Base-by-base conservation (phyloP, 2,329 filamentous ascomycete genomes). In the Salinomyces thailandicus region DNA sequence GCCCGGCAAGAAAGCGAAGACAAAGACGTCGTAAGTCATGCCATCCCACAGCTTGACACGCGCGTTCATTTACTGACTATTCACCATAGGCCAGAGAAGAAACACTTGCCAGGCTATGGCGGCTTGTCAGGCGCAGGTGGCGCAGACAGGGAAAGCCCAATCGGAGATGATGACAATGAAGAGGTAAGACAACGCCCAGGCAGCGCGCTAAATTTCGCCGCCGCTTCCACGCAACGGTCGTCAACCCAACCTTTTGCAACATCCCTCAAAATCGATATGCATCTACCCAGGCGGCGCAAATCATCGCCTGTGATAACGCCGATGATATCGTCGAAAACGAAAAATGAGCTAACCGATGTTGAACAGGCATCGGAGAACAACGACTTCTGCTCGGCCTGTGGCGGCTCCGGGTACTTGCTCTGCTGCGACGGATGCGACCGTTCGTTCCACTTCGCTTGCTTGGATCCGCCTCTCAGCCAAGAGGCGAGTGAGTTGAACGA, bases 351-450 rank as follows among this genome's bases (percentile, higher is more conserved):
- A 53, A 69, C 56, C 40, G 48, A 51, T 43, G 51, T 56, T 32
- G 57, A 61, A 44, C 60, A 58, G 55, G 43, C 44, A 17, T 59
- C 54, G 13, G 54, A 94, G 44, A 93, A 93, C 60, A 85, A 91
- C 59, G 89, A 96, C 59, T 81, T 81, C 55, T 98, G 89, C 66
- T 80, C 80, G 43, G 77, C 85, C 31, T 98, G 91, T 63, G 77
- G 80, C 53, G 82, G 81, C 45, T 81, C 77, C 48, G 89, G 89
- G 39, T 77, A 85, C 49, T 73, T 98, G 45, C 72, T 96, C 47
- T 95, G 87, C 63, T 98, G 91, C 61, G 91, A 96, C 64, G 84
- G 82, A 44, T 98, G 91, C 63, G 75, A 80, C 42, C 77, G 85
- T 48, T 85, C 87, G 5, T 95, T 93, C 62, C 91, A 96, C 62